Conservation (phyloP, 257 asterid species). For the Nicotiana obtusifolia region DNA sequence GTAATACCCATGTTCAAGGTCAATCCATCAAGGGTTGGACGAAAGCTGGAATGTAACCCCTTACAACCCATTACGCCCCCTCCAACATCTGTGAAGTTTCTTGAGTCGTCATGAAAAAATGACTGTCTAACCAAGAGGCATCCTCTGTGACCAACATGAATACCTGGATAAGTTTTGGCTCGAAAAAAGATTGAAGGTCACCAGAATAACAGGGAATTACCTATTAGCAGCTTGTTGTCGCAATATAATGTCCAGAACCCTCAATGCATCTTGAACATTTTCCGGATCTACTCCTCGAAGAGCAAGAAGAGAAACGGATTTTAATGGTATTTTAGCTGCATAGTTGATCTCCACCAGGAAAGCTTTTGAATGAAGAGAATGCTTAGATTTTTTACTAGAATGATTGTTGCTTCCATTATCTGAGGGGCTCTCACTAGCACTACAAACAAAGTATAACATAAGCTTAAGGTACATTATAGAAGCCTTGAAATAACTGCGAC, state of each 20-base stretch:
- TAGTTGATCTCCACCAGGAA: conserved; percentile 61
- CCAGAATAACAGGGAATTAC: conserved; percentile 26
- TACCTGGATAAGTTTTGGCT: conserved; percentile 26
- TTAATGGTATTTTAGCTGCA: conserved; percentile 71
- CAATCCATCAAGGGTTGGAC: conserved; percentile 66
- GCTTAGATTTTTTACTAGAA: conserved; percentile 59
- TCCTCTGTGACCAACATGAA: conserved; percentile 52
- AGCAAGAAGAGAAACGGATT: conserved; percentile 43
- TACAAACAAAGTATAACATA: conserved; percentile 11
- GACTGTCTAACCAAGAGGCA: conserved; percentile 84
- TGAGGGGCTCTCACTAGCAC: conserved; percentile 33
- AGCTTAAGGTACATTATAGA: neutral
- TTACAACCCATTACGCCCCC: conserved; percentile 66
- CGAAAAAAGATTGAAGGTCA: conserved; percentile 7
- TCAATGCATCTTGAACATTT: conserved; percentile 55
- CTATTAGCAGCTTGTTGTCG: conserved; percentile 89
- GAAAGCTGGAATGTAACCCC: conserved; percentile 81
- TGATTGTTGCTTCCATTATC: conserved; percentile 35
- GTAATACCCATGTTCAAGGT: conserved; percentile 74
- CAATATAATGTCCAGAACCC: conserved; percentile 72
- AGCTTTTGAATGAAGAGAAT: conserved; percentile 38
- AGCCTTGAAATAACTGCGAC: neutral
- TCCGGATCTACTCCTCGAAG: conserved; percentile 64
- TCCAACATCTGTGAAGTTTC: conserved; percentile 68
- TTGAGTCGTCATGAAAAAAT: conserved; percentile 70